Base-by-base conservation (phyloP, 352 stramenopile species). In the Globisporangium solare region DNA sequence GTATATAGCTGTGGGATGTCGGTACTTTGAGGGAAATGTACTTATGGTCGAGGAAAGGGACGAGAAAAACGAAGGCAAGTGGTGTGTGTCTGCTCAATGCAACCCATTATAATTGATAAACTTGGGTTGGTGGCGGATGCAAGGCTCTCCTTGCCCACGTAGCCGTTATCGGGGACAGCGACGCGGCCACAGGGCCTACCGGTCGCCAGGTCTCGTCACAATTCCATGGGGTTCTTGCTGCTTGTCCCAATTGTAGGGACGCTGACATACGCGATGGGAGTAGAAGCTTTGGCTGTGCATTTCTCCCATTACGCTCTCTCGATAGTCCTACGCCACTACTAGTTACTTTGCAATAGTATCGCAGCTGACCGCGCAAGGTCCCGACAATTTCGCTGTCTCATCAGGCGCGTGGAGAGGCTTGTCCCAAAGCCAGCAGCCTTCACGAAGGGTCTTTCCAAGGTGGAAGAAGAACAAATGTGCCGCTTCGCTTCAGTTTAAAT, bases 1-100 rank as follows among this genome's bases (percentile, higher is more conserved):
- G 32, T 43, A 37, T 24, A 24, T 55, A 22, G 24, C 15, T 47
- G 40, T 8, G 14, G 15, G 56, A 17, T 42, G 48, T 62, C 20
- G 50, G 22, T 17, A 31, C 24, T 51, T 57, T 57, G 56, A 63
- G 54, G 51, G 51, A 64, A 55, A 59, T 48, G 31, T 27, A 52
- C 24, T 64, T 64, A 31, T 61, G 55, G 43, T 21, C 43, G 41
- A 46, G 32, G 56, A 52, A 54, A 64, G 52, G 18, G 27, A 41
- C 57, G 20, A 60, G 57, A 63, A 60, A 45, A n/a, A 43, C 1
- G 39, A 43, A 43, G 13, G 13, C 39, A n/a, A 60, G 56, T 20
- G 51, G 51, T 42, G 27, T 35, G 3, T 35, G 51, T 21, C 17
- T 49, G 22, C 22, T n/a, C 12, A 47, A 41, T 40, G 37, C 39